Evolutionary conservation across 768 basidiomycete species (phyloP), one percentile per base, ranked within the genome.

Genomic region (Crepidotus variabilis): DNA sequence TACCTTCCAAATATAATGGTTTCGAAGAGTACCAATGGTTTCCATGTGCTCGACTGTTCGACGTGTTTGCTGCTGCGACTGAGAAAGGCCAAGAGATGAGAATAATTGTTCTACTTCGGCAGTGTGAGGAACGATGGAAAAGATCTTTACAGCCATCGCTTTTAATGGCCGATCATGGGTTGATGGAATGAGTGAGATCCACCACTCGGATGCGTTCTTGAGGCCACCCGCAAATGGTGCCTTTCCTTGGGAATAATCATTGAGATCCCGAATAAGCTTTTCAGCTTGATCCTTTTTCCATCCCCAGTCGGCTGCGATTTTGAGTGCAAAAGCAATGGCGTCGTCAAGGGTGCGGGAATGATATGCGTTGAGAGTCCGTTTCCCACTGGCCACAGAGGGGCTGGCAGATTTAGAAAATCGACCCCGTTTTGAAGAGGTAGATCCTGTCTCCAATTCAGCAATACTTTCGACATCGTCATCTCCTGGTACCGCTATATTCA

Each of bases 41-140:
- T 48, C 16, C 45, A 55, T 48, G 34, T 55, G 54, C 32, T 47
- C 28, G 14, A 45, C 24, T 0, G 53, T 54, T 18, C 45, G 21
- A 23, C 14, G n/a, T 16, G 53, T 20, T 28, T 35, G 43, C 10
- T 45, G 23, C 18, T 34, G 14, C 9, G 45, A 47, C 28, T 70
- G 67, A 35, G 60, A 50, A 7, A 60, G 57, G 16, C 60, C 60
- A 13, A 69, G 61, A 14, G 32, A 48, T 0, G 67, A 68, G 58
- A 69, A 70, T 2, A 64, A 48, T 0, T 55, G 54, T 47, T 70
- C 66, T 23, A 71, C 60, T 10, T 71, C 68, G n/a, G 59, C 68
- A 2, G 68, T 47, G 56, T 69, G 69, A 9, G 69, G 68, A 7
- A 70, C 64, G 51, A 71, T 63, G 6, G 60, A 58, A 21, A 62